Percentiles rank a stretch among this genome's conserved stretches.
phyloP scores from a whole-genome alignment of 176 grass and related monocot species.

The Miscanthus lutarioriparius region DNA sequence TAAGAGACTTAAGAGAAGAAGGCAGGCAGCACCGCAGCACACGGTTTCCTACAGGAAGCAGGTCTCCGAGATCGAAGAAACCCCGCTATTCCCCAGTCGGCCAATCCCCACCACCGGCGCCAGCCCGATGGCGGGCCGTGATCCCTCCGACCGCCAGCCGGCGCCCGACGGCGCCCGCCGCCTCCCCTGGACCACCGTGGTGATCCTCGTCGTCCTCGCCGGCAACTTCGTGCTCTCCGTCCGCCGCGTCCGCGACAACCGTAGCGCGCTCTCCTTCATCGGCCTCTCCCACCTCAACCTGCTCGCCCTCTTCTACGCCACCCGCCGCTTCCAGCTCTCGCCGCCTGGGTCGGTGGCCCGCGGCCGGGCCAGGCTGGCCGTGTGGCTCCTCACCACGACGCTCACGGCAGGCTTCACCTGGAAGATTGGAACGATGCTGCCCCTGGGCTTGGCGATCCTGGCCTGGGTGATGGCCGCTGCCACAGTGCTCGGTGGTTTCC shows the following conservation, averaged over 20 bases:
- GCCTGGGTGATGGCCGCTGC: slow-evolving; percentile 12
- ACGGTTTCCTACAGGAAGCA: too few species aligned
- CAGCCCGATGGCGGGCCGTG: neutral
- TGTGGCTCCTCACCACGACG: slow-evolving; percentile 31
- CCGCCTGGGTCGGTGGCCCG: neutral
- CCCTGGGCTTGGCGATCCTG: neutral
- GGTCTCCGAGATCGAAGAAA: too few species aligned
- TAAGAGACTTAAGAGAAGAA: too few species aligned
- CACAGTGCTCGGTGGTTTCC: neutral
- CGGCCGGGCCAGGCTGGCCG: slow-evolving; percentile 7
- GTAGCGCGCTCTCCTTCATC: neutral
- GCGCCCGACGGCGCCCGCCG: neutral
- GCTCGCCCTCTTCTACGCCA: slow-evolving; percentile 34
- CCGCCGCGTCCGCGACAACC: slow-evolving; percentile 7
- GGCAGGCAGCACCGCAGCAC: too few species aligned
- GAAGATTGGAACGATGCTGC: slow-evolving; percentile 17
- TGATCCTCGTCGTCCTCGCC: neutral
- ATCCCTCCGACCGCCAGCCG: neutral
- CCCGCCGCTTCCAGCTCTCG: slow-evolving; percentile 18
- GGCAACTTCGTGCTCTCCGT: neutral
- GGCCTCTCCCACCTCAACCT: slow-evolving; percentile 24
- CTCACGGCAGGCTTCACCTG: slow-evolving; percentile 40
- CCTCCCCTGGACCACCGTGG: neutral
- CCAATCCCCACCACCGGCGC: too few species aligned
- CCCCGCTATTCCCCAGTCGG: too few species aligned